Evolutionary conservation across 108 stramenopile species (phyloP).

Genomic region (Hondaea fermentalgiana): DNA sequence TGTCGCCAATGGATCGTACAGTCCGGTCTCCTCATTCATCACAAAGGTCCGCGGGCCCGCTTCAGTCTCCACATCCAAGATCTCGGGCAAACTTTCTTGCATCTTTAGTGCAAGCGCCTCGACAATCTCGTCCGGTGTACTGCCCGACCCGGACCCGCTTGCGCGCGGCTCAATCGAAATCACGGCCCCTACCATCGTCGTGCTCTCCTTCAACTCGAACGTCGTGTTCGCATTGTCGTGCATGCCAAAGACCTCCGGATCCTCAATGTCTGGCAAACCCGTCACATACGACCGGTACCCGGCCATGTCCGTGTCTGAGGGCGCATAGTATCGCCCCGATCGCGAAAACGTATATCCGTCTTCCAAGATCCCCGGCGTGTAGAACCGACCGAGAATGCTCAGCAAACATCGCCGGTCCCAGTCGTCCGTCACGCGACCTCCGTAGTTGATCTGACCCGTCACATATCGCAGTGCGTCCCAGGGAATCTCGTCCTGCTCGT

Average conservation of each 20-base stretch:
- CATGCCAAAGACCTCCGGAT: conserved; percentile 52
- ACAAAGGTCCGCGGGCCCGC: not conserved
- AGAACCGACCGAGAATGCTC: conserved; percentile 42
- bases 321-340: conserved; percentile 46
- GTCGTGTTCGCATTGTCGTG: conserved; percentile 50
- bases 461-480: conserved; percentile 48
- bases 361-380: conserved; percentile 23
- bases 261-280: conserved; percentile 16
- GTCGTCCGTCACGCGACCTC: conserved; percentile 55
- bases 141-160: conserved; percentile 15
- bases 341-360: conserved; percentile 39
- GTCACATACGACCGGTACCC: conserved; percentile 18
- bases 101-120: not conserved
- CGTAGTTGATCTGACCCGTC: conserved; percentile 58
- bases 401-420: conserved; percentile 50
- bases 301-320: not conserved
- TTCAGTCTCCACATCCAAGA: not conserved
- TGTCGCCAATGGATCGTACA: conserved; percentile 49
- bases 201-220: not conserved
- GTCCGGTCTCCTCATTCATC: conserved; percentile 20
- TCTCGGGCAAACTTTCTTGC: not conserved
- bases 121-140: not conserved
- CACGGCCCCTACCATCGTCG: not conserved
- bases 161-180: conserved; percentile 29
- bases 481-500: conserved; percentile 43